Evolutionary conservation across 768 basidiomycete species (phyloP).

Genomic region (Amanita brunnescens): DNA sequence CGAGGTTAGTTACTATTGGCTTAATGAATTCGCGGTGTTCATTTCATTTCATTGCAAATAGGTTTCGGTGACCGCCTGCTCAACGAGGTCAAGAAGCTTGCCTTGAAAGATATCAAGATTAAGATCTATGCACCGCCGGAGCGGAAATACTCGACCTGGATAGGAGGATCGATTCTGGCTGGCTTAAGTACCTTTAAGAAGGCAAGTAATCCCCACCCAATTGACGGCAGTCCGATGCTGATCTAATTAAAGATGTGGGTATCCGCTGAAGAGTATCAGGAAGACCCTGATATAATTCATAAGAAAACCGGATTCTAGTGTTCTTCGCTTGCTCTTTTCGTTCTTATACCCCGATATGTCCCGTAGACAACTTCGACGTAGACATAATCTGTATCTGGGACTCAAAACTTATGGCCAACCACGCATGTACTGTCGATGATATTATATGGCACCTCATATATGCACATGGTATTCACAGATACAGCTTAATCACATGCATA

Average conservation of each 20-base stretch:
- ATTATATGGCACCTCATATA: conserved; percentile 9
- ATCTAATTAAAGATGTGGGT: conserved; percentile 84
- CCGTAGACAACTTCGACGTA: conserved; percentile 2
- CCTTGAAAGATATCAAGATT: conserved; percentile 94
- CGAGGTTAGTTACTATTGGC: conserved; percentile 47
- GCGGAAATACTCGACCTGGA: conserved; percentile 96
- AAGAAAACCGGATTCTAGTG: conserved; percentile 81
- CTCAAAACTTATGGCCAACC: not conserved
- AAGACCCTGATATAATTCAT: conserved; percentile 98
- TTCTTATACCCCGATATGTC: conserved; percentile 7
- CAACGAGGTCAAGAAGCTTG: conserved; percentile 94
- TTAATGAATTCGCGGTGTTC: conserved; percentile 3
- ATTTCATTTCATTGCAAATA: conserved; percentile 13
- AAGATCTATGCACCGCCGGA: conserved; percentile 99
- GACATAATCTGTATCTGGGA: not conserved
- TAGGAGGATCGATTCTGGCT: conserved; percentile 94
- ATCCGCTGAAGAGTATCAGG: conserved; percentile 97
- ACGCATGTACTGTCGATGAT: not conserved
- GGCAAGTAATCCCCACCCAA: conserved; percentile 32
- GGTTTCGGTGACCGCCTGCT: conserved; percentile 95
- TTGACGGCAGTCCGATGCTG: conserved; percentile 6
- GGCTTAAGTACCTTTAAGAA: conserved; percentile 97
- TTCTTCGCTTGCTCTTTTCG: not conserved
- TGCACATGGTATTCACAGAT: conserved; percentile 15
- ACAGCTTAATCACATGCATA: conserved; percentile 10